Percentiles rank a stretch among this genome's conserved stretches.
These are phyloP conservation scores for Tylopilus balloui DNA, from an alignment of 768 basidiomycete genomes.

Conservation along the genomic window DNA sequence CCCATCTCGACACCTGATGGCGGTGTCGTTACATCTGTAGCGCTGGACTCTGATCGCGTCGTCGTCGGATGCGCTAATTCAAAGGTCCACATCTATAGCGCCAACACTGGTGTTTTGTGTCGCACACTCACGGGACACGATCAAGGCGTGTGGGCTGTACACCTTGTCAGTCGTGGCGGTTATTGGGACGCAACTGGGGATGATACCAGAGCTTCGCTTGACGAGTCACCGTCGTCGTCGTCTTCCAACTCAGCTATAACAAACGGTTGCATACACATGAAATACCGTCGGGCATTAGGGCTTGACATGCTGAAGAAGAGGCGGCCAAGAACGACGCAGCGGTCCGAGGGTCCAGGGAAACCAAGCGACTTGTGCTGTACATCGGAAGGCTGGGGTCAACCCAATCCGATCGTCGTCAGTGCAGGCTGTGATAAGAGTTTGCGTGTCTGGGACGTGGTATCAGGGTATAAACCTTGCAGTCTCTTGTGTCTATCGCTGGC, in stretches of 20 bases:
- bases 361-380: slow-evolving; percentile 57
- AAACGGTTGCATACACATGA: slow-evolving; percentile 25
- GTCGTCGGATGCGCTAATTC: slow-evolving; percentile 86
- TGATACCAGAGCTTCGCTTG: slow-evolving; percentile 2
- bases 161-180: slow-evolving; percentile 69
- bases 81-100: slow-evolving; percentile 82
- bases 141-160: slow-evolving; percentile 89
- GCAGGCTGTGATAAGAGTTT: slow-evolving; percentile 91
- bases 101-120: slow-evolving; percentile 67
- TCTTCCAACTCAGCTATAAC: slow-evolving; percentile 8
- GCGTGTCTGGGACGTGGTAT: slow-evolving; percentile 87
- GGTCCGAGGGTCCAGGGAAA: slow-evolving; percentile 26
- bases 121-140: slow-evolving; percentile 82
- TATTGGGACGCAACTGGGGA: slow-evolving; percentile 28
- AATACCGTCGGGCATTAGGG: slow-evolving; percentile 49
- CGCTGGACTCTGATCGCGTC: slow-evolving; percentile 78
- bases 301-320: slow-evolving; percentile 31
- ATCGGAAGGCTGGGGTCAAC: slow-evolving; percentile 87
- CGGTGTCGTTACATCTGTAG: slow-evolving; percentile 82
- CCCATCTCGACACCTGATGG: slow-evolving; percentile 39
- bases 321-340: slow-evolving; percentile 18
- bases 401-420: slow-evolving; percentile 76
- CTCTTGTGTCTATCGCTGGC: background rate
- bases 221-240: slow-evolving; percentile 3
- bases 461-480: slow-evolving; percentile 53